Conservation (phyloP, 345 rosid species). For the Dipteronia dyeriana region DNA sequence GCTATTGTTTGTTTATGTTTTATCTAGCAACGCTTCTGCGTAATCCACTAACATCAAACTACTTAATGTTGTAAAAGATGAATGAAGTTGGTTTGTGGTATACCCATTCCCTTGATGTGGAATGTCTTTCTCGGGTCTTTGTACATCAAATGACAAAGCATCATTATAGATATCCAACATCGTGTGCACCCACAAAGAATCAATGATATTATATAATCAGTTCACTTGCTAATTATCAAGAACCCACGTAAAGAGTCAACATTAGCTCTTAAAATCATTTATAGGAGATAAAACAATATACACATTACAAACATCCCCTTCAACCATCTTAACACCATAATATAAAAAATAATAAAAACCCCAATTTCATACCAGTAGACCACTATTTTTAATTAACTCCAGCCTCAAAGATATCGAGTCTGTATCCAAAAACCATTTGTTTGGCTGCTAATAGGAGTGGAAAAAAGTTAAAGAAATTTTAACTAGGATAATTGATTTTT, state of each 20-base stretch:
- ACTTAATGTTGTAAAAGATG: no score
- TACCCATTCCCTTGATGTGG: no score
- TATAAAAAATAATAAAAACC: not conserved
- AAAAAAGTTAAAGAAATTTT: not conserved
- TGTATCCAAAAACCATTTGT: not conserved
- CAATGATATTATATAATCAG: no score
- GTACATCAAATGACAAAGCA: no score
- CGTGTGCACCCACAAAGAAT: no score
- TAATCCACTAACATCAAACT: no score
- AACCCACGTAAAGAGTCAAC: conserved; percentile 13
- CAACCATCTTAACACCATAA: not conserved
- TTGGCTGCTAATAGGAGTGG: conserved; percentile 2
- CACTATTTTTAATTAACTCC: not conserved
- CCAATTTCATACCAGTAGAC: not conserved
- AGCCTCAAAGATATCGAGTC: not conserved
- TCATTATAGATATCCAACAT: no score
- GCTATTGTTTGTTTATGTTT: no score
- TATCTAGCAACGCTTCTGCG: no score
- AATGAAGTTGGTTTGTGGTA: no score
- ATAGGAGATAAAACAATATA: not conserved
- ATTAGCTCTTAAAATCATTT: conserved; percentile 18
- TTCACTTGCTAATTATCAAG: conserved; percentile 25
- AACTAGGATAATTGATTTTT: not conserved
- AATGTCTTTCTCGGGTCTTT: no score
- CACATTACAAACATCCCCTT: not conserved